Evolutionary conservation across 2,329 filamentous ascomycete species (phyloP).

Genomic region (Fusarium sp.): DNA sequence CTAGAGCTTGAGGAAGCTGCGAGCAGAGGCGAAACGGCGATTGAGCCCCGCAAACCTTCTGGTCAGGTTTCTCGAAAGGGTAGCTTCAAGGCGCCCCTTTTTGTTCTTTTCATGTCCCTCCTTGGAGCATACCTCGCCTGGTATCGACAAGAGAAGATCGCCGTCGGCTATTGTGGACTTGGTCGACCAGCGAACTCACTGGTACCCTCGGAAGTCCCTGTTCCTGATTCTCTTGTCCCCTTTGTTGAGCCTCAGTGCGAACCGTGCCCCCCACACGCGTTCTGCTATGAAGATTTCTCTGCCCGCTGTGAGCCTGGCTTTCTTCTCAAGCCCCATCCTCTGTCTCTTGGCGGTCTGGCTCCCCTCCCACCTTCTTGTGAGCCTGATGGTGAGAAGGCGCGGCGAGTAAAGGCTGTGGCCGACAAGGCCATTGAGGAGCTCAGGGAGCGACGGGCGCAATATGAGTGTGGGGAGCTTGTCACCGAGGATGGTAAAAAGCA

Average conservation of each 20-base stretch:
- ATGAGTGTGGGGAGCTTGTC: slow-evolving; percentile 82
- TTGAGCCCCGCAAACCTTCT: slow-evolving; percentile 58
- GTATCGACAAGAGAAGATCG: slow-evolving; percentile 96
- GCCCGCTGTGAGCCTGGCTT: slow-evolving; percentile 89
- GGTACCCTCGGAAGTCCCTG: slow-evolving; percentile 59
- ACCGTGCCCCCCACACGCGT: slow-evolving; percentile 88
- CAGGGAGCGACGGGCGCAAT: slow-evolving; percentile 85
- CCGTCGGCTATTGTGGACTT: slow-evolving; percentile 92
- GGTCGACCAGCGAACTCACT: slow-evolving; percentile 70
- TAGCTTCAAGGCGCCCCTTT: slow-evolving; percentile 72
- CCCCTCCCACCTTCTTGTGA: slow-evolving; percentile 93
- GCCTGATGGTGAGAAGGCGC: slow-evolving; percentile 91
- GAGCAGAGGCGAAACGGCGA: slow-evolving; percentile 60
- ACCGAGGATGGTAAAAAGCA: slow-evolving; percentile 70
- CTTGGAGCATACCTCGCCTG: slow-evolving; percentile 79
- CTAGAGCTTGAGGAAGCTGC: slow-evolving; percentile 79
- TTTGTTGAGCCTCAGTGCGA: slow-evolving; percentile 86
- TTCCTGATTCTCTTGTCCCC: slow-evolving; percentile 78
- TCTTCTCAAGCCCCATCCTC: slow-evolving; percentile 83
- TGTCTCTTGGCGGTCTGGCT: slow-evolving; percentile 81
- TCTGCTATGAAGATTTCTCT: slow-evolving; percentile 82
- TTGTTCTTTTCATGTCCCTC: slow-evolving; percentile 76
- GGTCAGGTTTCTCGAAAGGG: slow-evolving; percentile 52
- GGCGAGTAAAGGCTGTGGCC: slow-evolving; percentile 86
- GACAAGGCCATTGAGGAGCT: slow-evolving; percentile 89